phyloP scores from a whole-genome alignment of 345 rosid genomes.

The Hirschfeldia incana region DNA sequence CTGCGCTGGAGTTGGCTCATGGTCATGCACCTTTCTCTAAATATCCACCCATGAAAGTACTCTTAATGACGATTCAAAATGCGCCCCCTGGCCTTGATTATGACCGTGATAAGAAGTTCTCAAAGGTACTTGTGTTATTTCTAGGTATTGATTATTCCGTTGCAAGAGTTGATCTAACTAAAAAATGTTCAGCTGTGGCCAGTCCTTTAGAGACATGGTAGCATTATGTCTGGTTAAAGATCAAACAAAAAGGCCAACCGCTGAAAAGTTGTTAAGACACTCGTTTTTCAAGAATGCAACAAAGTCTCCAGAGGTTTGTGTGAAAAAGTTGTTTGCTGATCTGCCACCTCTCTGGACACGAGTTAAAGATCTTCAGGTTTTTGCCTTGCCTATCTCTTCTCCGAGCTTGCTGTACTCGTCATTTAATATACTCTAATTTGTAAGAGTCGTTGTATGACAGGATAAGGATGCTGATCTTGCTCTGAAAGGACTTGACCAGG shows the following conservation, averaged over 20 bases:
- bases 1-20: constrained; percentile 96
- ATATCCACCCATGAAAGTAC: constrained; percentile 99
- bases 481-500: constrained; percentile 84
- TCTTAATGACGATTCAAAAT: constrained; percentile 98
- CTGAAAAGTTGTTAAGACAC: constrained; percentile 77
- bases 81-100: constrained; percentile 98
- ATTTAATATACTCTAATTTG: constrained; percentile 11
- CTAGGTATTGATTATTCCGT: constrained; percentile 11
- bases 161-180: constrained; percentile 33
- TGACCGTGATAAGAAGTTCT: constrained; percentile 88
- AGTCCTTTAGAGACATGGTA: constrained; percentile 98
- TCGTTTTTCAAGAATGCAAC: constrained; percentile 94
- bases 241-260: constrained; percentile 90
- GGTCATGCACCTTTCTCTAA: constrained; percentile 99
- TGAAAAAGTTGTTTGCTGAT: constrained; percentile 72
- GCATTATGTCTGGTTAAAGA: constrained; percentile 98
- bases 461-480: constrained; percentile 96
- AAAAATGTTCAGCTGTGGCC: constrained; percentile 41
- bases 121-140: constrained; percentile 60
- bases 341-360: constrained; percentile 94
- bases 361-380: constrained; percentile 92
- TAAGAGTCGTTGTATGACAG: constrained; percentile 47
- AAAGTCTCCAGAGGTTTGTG: constrained; percentile 88
- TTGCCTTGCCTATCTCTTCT: constrained; percentile 21
- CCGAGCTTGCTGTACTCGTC: constrained; percentile 18